phyloP scores from a whole-genome alignment of 352 stramenopile genomes.

The Phytopythium montanum region DNA sequence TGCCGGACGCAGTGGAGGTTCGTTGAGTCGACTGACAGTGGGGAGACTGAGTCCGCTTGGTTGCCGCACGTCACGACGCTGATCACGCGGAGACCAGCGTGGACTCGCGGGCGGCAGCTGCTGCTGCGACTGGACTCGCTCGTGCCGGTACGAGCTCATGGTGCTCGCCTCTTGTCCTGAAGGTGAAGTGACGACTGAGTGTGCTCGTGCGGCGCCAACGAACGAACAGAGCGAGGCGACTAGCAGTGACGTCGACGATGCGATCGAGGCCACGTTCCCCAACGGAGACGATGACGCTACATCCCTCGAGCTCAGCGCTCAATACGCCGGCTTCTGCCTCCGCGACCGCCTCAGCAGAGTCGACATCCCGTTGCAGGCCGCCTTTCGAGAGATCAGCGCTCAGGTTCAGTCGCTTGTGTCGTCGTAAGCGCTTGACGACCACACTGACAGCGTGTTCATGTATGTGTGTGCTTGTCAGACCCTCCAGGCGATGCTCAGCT shows the following conservation, averaged over 20 bases:
- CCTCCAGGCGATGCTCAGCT: conserved; percentile 36
- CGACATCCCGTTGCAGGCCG: conserved; percentile 25
- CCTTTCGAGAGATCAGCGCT: conserved; percentile 53
- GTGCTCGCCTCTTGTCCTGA: neutral
- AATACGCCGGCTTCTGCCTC: conserved; percentile 38
- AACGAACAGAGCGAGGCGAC: neutral
- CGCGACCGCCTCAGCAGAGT: conserved; percentile 3
- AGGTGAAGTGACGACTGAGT: neutral
- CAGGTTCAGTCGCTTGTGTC: conserved; percentile 22
- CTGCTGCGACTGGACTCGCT: conserved; percentile 23
- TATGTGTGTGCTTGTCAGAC: conserved; percentile 29
- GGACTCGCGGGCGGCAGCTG: conserved; percentile 19
- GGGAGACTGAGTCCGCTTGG: conserved; percentile 6
- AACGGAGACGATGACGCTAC: neutral
- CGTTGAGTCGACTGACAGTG: neutral
- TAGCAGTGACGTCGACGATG: neutral
- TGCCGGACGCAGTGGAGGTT: conserved; percentile 31
- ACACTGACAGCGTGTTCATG: neutral
- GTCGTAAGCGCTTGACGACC: neutral
- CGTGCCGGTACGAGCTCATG: conserved; percentile 8
- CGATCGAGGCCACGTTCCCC: neutral
- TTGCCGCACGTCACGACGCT: conserved; percentile 10
- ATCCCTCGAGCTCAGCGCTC: conserved; percentile 17
- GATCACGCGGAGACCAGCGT: conserved; percentile 19
- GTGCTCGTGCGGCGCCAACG: neutral